Evolutionary conservation across 2,329 filamentous ascomycete species (phyloP), one percentile per base, ranked within the genome.

Genomic region (Alternaria hordeiaustralica): DNA sequence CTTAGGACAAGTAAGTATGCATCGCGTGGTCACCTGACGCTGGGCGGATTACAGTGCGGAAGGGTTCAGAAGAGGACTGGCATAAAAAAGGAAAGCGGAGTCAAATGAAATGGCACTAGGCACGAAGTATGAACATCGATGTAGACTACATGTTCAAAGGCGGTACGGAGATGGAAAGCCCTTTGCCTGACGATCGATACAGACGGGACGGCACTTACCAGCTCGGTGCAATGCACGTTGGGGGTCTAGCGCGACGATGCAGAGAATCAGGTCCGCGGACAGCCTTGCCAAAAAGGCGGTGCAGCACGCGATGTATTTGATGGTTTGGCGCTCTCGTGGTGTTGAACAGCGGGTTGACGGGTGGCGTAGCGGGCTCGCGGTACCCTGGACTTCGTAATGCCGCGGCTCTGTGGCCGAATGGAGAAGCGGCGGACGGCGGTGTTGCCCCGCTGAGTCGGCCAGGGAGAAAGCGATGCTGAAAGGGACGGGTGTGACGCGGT

Each of bases 131-230:
- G 49, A 20, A 8, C 25, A 53, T 41, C 18, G 20, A 10, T n/a
- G 28, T 53, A 41, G 20, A 53, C 49, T 53, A 53, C 49, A 53
- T 53, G 49, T 21, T 53, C 36, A n/a, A 36, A 59, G 50, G 5
- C 54, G 49, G 61, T 64, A 55, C 61, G 56, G 61, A 43, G 61
- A 47, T 18, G 47, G 46, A 44, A 20, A 33, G 49, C 33, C 2
- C 49, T 9, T 36, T 2, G 49, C 49, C 18, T 36, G 13, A 15
- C 41, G 30, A 55, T 55, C 54, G 28, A 54, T 58, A 55, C 36
- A 67, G 33, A 66, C 30, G 64, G 61, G 58, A 66, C 58, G 57
- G 46, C 46, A 73, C 65, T 72, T 68, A 69, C 67, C 64, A 62
- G 61, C 63, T 67, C 60, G 64, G 68, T 41, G 51, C 44, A 61